phyloP scores from a whole-genome alignment of 2,329 filamentous ascomycete genomes.

The Triangularia setosa region DNA sequence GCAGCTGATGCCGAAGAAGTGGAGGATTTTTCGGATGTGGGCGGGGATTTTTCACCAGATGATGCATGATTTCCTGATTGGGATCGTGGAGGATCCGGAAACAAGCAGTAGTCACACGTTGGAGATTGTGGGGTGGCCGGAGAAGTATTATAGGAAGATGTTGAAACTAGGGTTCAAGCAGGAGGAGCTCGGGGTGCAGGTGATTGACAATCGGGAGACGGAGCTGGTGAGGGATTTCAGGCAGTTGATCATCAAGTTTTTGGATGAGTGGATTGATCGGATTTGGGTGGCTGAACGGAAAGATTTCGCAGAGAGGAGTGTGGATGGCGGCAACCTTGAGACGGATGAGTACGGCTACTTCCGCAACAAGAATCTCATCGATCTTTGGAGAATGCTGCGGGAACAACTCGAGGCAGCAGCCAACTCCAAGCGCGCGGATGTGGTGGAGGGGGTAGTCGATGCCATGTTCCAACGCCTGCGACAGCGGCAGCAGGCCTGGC shows the following conservation, averaged over 20 bases:
- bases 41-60: slow-evolving; percentile 84
- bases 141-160: slow-evolving; percentile 97
- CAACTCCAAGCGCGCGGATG: slow-evolving; percentile 80
- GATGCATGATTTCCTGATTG: slow-evolving; percentile 92
- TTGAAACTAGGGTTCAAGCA: slow-evolving; percentile 75
- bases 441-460: slow-evolving; percentile 92
- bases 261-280: slow-evolving; percentile 96
- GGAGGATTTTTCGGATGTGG: slow-evolving; percentile 91
- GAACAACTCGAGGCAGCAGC: slow-evolving; percentile 86
- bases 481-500: slow-evolving; percentile 78
- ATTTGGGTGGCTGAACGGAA: slow-evolving; percentile 80
- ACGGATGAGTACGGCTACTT: slow-evolving; percentile 86
- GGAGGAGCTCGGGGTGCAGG: slow-evolving; percentile 74
- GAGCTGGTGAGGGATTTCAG: slow-evolving; percentile 93
- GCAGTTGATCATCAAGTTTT: slow-evolving; percentile 87
- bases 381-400: slow-evolving; percentile 96
- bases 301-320: slow-evolving; percentile 73
- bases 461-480: slow-evolving; percentile 90
- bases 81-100: slow-evolving; percentile 76
- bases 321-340: slow-evolving; percentile 73
- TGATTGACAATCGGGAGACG: slow-evolving; percentile 84
- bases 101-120: slow-evolving; percentile 84
- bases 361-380: slow-evolving; percentile 84
- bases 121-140: slow-evolving; percentile 89
- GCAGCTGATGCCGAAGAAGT: slow-evolving; percentile 88